Evolutionary conservation across 108 stramenopile species (phyloP).

Genomic region (Cyclostephanos tholiformis): DNA sequence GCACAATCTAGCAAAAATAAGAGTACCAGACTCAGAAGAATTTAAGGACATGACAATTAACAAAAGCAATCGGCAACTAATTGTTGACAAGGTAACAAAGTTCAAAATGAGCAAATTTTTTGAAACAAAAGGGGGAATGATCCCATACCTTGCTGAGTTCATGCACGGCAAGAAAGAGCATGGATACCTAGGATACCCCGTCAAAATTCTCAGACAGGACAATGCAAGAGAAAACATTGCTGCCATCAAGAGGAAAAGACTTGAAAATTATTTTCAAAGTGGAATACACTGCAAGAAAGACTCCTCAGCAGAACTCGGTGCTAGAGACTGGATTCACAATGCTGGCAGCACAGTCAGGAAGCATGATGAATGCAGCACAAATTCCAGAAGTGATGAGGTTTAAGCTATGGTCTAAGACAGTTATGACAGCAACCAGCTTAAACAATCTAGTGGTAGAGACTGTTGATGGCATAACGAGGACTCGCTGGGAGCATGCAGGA

Average conservation of each 20-base stretch:
- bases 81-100: slow-evolving; percentile 24
- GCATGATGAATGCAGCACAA: slow-evolving; percentile 4
- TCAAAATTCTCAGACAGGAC: slow-evolving; percentile 19
- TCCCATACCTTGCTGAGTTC: not conserved
- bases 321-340: slow-evolving; percentile 5
- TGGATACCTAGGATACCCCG: slow-evolving; percentile 1
- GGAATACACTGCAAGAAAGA: not conserved
- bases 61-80: slow-evolving; percentile 6
- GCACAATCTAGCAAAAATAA: slow-evolving; percentile 5
- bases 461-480: not conserved
- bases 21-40: not conserved
- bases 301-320: slow-evolving; percentile 24
- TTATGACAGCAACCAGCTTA: not conserved
- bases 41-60: not conserved
- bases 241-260: slow-evolving; percentile 1
- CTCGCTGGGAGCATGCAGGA: slow-evolving; percentile 1
- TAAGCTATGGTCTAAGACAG: not conserved
- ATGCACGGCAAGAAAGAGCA: slow-evolving; percentile 13
- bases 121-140: slow-evolving; percentile 15
- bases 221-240: slow-evolving; percentile 29
- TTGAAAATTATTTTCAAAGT: slow-evolving; percentile 25
- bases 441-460: not conserved
- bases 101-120: slow-evolving; percentile 18
- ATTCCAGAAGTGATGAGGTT: not conserved
- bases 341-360: not conserved